Conservation (phyloP, 306 rosid genomes). For the Pterocarpus macrocarpus region DNA sequence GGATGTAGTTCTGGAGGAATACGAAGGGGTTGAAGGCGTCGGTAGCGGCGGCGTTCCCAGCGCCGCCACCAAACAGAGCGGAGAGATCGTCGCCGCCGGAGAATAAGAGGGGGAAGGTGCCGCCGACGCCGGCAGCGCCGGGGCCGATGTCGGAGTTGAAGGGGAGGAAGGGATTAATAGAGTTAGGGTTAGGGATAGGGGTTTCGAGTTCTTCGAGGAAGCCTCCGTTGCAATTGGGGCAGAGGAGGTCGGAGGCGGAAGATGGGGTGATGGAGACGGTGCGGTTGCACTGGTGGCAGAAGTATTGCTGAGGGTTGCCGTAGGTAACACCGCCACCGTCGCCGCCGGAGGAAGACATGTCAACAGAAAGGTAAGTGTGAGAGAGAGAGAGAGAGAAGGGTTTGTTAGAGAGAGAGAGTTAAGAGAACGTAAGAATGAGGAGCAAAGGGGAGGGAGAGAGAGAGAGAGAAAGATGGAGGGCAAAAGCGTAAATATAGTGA, state of each 20-base stretch:
- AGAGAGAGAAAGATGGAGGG: slow-evolving; percentile 16
- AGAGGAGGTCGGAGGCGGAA: slow-evolving; percentile 68
- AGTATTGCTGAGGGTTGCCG: slow-evolving; percentile 63
- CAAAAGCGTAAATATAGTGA: slow-evolving; percentile 32
- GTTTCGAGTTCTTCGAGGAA: slow-evolving; percentile 81
- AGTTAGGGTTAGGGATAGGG: slow-evolving; percentile 58
- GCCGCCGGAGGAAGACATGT: slow-evolving; percentile 78
- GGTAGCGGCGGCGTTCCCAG: slow-evolving; percentile 55
- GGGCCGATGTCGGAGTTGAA: slow-evolving; percentile 53
- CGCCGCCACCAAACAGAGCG: slow-evolving; percentile 55
- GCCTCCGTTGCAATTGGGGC: slow-evolving; percentile 73
- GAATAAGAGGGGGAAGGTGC: slow-evolving; percentile 57
- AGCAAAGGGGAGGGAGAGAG: slow-evolving; percentile 26
- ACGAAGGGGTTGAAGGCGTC: slow-evolving; percentile 72
- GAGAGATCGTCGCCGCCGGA: slow-evolving; percentile 66
- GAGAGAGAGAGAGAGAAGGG: slow-evolving; percentile 2
- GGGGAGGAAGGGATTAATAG: slow-evolving; percentile 56
- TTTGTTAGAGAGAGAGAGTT: not conserved
- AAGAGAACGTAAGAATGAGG: slow-evolving; percentile 47
- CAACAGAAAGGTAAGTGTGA: slow-evolving; percentile 18
- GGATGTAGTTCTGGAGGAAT: slow-evolving; percentile 80
- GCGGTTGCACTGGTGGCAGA: slow-evolving; percentile 76
- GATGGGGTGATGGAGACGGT: slow-evolving; percentile 65
- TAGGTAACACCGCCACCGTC: slow-evolving; percentile 35
- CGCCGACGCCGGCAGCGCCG: slow-evolving; percentile 41